phyloP scores from a whole-genome alignment of 2,329 filamentous ascomycete genomes.

The Xylaria arbuscula region DNA sequence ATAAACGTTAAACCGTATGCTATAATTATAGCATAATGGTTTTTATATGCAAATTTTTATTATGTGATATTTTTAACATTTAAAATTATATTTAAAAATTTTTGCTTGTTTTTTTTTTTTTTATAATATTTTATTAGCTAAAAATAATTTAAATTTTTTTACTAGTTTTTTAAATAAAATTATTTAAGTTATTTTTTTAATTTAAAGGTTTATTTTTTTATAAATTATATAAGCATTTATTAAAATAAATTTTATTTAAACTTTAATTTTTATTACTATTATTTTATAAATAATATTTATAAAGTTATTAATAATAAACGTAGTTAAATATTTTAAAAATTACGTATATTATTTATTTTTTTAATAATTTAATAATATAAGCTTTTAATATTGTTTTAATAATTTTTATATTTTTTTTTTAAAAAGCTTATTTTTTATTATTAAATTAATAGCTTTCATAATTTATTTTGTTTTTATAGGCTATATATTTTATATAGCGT shows the following conservation, averaged over 20 bases:
- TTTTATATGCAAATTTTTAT: slow-evolving; percentile 17
- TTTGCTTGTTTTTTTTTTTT: not conserved
- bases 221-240: not conserved
- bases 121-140: slow-evolving; percentile 12
- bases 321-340: slow-evolving; percentile 5
- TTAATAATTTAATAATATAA: slow-evolving; percentile 8
- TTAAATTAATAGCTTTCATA: no score
- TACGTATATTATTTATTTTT: slow-evolving; percentile 14
- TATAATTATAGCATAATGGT: slow-evolving; percentile 15
- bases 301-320: not conserved
- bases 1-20: slow-evolving; percentile 5
- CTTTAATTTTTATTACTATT: slow-evolving; percentile 13
- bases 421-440: not conserved
- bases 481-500: no score
- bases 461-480: no score
- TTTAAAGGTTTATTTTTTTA: not conserved
- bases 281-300: slow-evolving; percentile 25
- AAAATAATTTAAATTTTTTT: not conserved
- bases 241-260: not conserved
- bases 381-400: slow-evolving; percentile 11
- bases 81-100: slow-evolving; percentile 2
- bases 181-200: not conserved
- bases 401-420: slow-evolving; percentile 6
- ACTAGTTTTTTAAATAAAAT: not conserved
- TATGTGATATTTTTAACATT: slow-evolving; percentile 13